Evolutionary conservation across 257 asterid genomes (phyloP), one percentile per base, ranked within the genome.

Genomic region (Verbascum thapsus): DNA sequence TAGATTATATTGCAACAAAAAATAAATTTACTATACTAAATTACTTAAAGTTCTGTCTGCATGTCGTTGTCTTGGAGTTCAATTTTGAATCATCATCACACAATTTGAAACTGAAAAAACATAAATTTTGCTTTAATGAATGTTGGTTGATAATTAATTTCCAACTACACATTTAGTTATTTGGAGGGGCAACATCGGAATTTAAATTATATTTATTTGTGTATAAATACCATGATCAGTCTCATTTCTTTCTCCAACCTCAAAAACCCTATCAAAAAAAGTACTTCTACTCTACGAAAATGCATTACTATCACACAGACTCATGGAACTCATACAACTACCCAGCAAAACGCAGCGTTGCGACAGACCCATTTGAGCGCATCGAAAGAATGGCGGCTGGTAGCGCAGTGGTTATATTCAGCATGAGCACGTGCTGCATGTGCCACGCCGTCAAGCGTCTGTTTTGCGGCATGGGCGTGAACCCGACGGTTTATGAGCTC

Each of bases 351-450:
- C 70, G 74, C 74, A 73, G 78, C 74, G 67, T 73, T 3, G 70
- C 67, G 71, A 63, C 63, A 1, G 79, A 66, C 16, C 76, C 81
- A 0, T 0, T 66, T 13, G 76, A 68, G 73, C 69, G 78, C 43
- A 60, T 80, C 2, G 63, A 63, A 43, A 32, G 69, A 8, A 58
- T 76, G 78, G 80, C 76, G 12, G 53, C 78, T 8, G 78, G 74
- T 19, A 68, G 55, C 12, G 82, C 85, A 53, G 80, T 73, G 50
- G 80, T 80, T 39, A 70, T 80, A 0, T 80, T 76, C 80, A 80
- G 85, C 85, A 39, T 41, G 54, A 80, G 85, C 77, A 80, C 78
- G 45, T 80, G 85, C 76, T 76, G 82, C 82, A 76, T 80, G 85
- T 80, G 82, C 71, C 82, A 69, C 61, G 67, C 80, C 30, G 73